Evolutionary conservation across 768 basidiomycete genomes (phyloP).

Genomic region (Tricholoma saponaceum): DNA sequence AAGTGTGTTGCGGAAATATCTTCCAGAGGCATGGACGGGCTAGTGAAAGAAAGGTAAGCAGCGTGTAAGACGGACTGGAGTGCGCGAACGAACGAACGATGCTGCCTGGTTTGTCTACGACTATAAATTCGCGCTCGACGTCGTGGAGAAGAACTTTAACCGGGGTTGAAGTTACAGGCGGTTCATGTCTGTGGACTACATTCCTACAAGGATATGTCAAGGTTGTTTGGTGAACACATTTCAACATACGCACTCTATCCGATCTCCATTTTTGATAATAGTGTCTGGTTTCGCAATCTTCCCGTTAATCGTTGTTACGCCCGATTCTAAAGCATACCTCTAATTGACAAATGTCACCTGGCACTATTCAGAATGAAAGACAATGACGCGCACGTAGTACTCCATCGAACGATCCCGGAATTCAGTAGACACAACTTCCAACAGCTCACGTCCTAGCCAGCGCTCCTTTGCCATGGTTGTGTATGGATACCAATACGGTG

Average conservation of each 20-base stretch:
- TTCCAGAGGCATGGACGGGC: slow-evolving; percentile 91
- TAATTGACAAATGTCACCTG: slow-evolving; percentile 13
- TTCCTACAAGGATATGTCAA: slow-evolving; percentile 48
- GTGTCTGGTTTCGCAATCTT: slow-evolving; percentile 74
- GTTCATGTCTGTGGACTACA: slow-evolving; percentile 94
- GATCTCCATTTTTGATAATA: slow-evolving; percentile 81
- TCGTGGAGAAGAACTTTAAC: slow-evolving; percentile 80
- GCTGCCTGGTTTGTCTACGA: slow-evolving; percentile 95
- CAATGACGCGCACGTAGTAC: slow-evolving; percentile 74
- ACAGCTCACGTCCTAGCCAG: slow-evolving; percentile 82
- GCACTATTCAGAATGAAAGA: background rate
- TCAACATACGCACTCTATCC: slow-evolving; percentile 67
- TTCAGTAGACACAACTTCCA: slow-evolving; percentile 92
- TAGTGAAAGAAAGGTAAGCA: slow-evolving; percentile 24
- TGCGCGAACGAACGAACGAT: slow-evolving; percentile 61
- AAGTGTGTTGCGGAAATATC: slow-evolving; percentile 86
- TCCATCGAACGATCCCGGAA: slow-evolving; percentile 93
- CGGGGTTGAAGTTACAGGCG: slow-evolving; percentile 83
- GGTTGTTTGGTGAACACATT: slow-evolving; percentile 11
- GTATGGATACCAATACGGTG: slow-evolving; percentile 92
- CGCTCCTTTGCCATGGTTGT: slow-evolving; percentile 90
- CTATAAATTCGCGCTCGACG: slow-evolving; percentile 74
- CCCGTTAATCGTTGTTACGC: slow-evolving; percentile 96
- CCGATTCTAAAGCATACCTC: slow-evolving; percentile 74
- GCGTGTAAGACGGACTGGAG: slow-evolving; percentile 1